Evolutionary conservation across 192 early-diverging fungal species (phyloP).

Genomic region (Coemansia sp.): DNA sequence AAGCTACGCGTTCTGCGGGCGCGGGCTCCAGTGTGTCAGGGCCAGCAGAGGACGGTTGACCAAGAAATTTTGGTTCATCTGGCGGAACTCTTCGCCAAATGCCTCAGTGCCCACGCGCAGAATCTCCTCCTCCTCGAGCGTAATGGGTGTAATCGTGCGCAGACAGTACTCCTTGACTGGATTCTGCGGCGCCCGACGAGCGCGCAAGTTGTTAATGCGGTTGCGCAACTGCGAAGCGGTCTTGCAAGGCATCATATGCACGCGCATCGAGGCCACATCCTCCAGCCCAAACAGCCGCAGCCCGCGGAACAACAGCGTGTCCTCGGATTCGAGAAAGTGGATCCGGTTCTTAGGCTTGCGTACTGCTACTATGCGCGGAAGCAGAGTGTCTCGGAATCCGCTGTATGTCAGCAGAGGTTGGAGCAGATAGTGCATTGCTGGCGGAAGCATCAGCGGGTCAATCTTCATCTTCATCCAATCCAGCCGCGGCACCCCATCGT

Average conservation of each 20-base stretch:
- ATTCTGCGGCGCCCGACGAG: constrained; percentile 36
- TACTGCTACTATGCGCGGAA: constrained; percentile 48
- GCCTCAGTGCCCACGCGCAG: constrained; percentile 41
- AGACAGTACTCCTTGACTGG: constrained; percentile 53
- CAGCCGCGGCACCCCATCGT: constrained; percentile 42
- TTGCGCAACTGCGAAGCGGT: constrained; percentile 55
- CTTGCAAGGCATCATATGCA: constrained; percentile 55
- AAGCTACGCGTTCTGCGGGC: neutral
- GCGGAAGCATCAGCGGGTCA: constrained; percentile 30
- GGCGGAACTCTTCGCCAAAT: constrained; percentile 50
- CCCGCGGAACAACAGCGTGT: constrained; percentile 43
- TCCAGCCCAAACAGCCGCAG: constrained; percentile 54
- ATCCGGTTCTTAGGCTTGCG: constrained; percentile 56
- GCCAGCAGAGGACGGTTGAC: constrained; percentile 48
- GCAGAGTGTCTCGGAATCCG: constrained; percentile 37
- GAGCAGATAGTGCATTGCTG: constrained; percentile 34
- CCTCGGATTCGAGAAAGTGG: constrained; percentile 50
- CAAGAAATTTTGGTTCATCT: constrained; percentile 39
- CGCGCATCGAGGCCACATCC: constrained; percentile 48
- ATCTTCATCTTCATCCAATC: constrained; percentile 46
- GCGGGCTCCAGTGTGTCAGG: constrained; percentile 20
- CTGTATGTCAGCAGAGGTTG: constrained; percentile 28
- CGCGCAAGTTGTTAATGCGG: constrained; percentile 50
- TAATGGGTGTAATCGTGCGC: constrained; percentile 50
- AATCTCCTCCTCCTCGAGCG: constrained; percentile 54